These are phyloP conservation scores for Fusarium sp. DNA, from an alignment of 2,329 filamentous ascomycete genomes.

Conservation along the genomic window DNA sequence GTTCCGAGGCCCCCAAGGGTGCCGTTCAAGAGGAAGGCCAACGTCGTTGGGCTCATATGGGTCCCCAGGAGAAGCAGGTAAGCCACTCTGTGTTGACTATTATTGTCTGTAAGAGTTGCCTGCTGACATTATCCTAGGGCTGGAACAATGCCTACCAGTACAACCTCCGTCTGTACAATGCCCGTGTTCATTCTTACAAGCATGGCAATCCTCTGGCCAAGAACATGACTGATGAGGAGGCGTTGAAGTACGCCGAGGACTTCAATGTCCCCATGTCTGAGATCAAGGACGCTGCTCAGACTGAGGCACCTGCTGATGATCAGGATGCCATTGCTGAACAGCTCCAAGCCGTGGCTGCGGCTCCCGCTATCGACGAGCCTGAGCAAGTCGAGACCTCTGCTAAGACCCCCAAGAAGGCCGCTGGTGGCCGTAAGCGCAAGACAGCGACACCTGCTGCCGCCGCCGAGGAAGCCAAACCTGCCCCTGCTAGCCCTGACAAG, in stretches of 20 bases:
- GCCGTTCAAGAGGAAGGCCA: conserved; percentile 90
- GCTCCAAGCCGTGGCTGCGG: conserved; percentile 59
- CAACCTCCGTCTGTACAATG: conserved; percentile 74
- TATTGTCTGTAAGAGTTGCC: not conserved
- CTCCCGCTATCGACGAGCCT: conserved; percentile 52
- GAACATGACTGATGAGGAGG: conserved; percentile 71
- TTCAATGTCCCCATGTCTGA: conserved; percentile 66
- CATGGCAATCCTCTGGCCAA: conserved; percentile 68
- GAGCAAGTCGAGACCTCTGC: conserved; percentile 60
- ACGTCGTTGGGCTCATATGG: conserved; percentile 85
- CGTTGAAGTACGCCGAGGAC: conserved; percentile 69
- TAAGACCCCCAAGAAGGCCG: conserved; percentile 70
- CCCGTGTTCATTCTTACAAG: conserved; percentile 74
- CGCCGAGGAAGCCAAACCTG: conserved; percentile 55
- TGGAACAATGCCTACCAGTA: conserved; percentile 77
- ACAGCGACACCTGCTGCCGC: conserved; percentile 59
- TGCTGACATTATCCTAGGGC: conserved; percentile 51
- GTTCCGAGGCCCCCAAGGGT: conserved; percentile 80
- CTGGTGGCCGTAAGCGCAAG: conserved; percentile 67
- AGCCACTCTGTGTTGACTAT: conserved; percentile 33
- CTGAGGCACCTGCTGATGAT: conserved; percentile 55
- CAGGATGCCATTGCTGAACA: conserved; percentile 70
- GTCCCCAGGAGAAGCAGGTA: conserved; percentile 74
- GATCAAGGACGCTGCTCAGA: conserved; percentile 56
- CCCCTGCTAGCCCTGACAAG: conserved; percentile 68